phyloP scores from a whole-genome alignment of 2,329 filamentous ascomycete species.

The Zasmidium angulare region DNA sequence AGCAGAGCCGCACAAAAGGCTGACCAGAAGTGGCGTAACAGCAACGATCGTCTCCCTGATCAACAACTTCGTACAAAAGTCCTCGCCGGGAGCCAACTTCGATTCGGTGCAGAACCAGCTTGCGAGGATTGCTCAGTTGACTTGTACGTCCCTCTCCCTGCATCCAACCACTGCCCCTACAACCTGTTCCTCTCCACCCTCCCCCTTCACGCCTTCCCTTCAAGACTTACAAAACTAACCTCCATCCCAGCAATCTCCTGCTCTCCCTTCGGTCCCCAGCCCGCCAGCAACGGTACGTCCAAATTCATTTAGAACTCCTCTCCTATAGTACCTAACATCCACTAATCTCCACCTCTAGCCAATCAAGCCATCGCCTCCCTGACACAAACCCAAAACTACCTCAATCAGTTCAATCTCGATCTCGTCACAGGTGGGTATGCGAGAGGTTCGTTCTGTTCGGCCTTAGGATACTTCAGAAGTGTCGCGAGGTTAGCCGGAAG shows the following conservation, averaged over 20 bases:
- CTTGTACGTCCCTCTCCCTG: not conserved
- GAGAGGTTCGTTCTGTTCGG: not conserved
- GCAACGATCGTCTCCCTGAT: constrained; percentile 4
- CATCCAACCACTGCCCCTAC: too few relatives aligned
- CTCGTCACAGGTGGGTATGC: not conserved
- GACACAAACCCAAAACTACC: not conserved
- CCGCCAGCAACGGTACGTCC: not conserved
- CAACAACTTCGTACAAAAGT: not conserved
- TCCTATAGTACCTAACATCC: too few relatives aligned
- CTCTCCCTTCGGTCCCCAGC: not conserved
- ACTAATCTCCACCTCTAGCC: too few relatives aligned
- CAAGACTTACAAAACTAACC: not conserved
- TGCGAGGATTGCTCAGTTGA: not conserved
- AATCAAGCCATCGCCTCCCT: not conserved
- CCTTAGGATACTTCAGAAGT: not conserved
- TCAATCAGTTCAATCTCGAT: constrained; percentile 1
- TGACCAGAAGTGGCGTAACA: not conserved
- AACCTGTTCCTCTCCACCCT: too few relatives aligned
- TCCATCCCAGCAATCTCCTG: not conserved
- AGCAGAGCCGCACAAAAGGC: not conserved
- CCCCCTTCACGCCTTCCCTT: not conserved
- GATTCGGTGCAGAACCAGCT: not conserved
- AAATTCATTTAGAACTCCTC: too few relatives aligned
- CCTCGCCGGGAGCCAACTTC: not conserved
- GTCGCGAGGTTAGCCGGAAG: not conserved